These are phyloP conservation scores for Allium cepa DNA, from an alignment of 106 monocot genomes.

Conservation along the genomic window DNA sequence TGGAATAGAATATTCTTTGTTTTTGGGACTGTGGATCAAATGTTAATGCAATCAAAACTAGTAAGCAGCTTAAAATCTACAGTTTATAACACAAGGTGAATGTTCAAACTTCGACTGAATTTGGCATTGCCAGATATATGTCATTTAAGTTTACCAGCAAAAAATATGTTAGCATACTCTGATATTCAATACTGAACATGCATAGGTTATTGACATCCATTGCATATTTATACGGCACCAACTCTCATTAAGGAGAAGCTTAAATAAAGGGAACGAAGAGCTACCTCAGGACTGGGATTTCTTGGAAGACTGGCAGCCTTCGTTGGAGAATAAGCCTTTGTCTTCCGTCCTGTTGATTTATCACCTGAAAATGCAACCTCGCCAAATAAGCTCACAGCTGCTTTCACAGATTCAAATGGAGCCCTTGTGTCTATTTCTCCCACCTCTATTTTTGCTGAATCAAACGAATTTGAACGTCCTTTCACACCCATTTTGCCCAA, in stretches of 20 bases:
- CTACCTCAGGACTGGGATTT: slow-evolving; percentile 12
- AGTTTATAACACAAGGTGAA: neutral
- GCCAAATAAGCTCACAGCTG: slow-evolving; percentile 79
- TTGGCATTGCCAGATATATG: neutral
- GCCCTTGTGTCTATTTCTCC: slow-evolving; percentile 88
- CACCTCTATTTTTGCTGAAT: slow-evolving; percentile 37
- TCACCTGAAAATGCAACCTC: slow-evolving; percentile 43
- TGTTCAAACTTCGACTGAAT: neutral
- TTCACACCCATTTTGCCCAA: slow-evolving; percentile 41
- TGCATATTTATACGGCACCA: too few relatives aligned
- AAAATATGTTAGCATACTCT: neutral
- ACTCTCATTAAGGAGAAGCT: too few relatives aligned
- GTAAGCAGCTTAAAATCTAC: too few relatives aligned
- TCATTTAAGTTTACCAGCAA: neutral
- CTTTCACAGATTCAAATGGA: slow-evolving; percentile 82
- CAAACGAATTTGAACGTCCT: slow-evolving; percentile 28
- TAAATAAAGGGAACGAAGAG: neutral
- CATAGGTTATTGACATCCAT: too few relatives aligned
- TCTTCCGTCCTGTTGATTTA: slow-evolving; percentile 24
- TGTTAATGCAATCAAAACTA: too few relatives aligned
- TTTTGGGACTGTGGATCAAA: too few relatives aligned
- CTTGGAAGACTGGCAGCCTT: slow-evolving; percentile 14
- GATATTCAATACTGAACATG: too few relatives aligned
- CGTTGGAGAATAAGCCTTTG: slow-evolving; percentile 22
- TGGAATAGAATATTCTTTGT: too few relatives aligned